These are phyloP conservation scores for Epichloe sp. DNA, from an alignment of 2,329 filamentous ascomycete genomes.

Conservation along the genomic window DNA sequence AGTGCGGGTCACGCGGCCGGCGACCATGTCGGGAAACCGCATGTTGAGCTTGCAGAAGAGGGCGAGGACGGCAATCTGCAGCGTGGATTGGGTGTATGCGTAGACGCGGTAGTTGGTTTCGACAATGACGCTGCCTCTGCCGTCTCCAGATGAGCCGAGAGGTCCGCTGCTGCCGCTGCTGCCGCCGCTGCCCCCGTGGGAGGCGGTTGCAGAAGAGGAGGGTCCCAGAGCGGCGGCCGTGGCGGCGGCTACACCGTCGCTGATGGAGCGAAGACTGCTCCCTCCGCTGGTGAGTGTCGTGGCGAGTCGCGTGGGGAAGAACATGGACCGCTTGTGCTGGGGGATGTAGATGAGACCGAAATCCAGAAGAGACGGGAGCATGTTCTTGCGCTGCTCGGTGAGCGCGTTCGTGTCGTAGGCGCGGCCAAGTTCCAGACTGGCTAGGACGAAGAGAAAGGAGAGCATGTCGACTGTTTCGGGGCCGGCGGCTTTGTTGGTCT, in stretches of 20 bases:
- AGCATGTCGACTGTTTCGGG: constrained; percentile 90
- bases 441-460: constrained; percentile 90
- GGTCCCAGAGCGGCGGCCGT: constrained; percentile 30
- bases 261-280: constrained; percentile 57
- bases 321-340: constrained; percentile 42
- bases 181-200: constrained; percentile 10
- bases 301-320: constrained; percentile 86
- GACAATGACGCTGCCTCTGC: constrained; percentile 79
- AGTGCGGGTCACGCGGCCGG: constrained; percentile 76
- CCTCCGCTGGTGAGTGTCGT: constrained; percentile 83
- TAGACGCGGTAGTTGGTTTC: constrained; percentile 98
- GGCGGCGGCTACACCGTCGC: constrained; percentile 55
- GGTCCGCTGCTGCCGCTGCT: constrained; percentile 12
- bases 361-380: constrained; percentile 81
- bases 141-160: constrained; percentile 24
- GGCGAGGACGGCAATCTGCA: constrained; percentile 87
- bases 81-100: constrained; percentile 85
- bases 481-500: constrained; percentile 40
- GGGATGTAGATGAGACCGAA: constrained; percentile 82
- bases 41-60: constrained; percentile 81
- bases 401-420: constrained; percentile 82
- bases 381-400: constrained; percentile 67
- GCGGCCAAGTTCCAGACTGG: constrained; percentile 80
- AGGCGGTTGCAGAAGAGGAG: constrained; percentile 14
- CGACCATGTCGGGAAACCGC: constrained; percentile 88